Base-by-base conservation (phyloP, 2,329 filamentous ascomycete genomes). In the Pestalotiopsis sp. region DNA sequence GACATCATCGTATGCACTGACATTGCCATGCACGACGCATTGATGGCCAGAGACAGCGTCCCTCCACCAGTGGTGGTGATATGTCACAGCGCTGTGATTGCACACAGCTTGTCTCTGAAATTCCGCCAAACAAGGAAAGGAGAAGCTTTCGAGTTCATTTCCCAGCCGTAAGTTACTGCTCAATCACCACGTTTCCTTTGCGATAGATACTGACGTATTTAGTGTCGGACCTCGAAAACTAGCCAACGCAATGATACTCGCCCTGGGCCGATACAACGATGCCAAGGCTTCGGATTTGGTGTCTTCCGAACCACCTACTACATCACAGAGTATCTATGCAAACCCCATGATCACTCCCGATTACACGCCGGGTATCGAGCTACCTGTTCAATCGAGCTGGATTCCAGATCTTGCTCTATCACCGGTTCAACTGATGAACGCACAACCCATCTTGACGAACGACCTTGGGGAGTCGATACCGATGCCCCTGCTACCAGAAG, bases 161-260 rank as follows among this genome's bases (percentile, higher is more conserved):
- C 80, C 1, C 80, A 81, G 63, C 81, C 81, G 77, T 80, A 67
- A 73, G 80, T 75, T n/a, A 4, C 17, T 3, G 17, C 4, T n/a
- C 45, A 5, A 14, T 9, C 9, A 31, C 11, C 61, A 6, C 27
- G 27, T 17, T 4, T 4, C 39, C 27, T 4, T 25, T 9, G 6
- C 1, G 49, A 7, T 13, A 36, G 2, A 1, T n/a, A 11, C 7
- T 45, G 3, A 2, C 14, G 39, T 66, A 17, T 27, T 27, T 39
- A 81, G 79, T 3, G 71, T 79, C 4, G 80, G 80, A 0, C 79
- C 80, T 5, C 78, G 79, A 23, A 82, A 81, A 68, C 72, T 82
- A 0, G 79, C 79, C 20, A 78, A 78, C 23, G 73, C 78, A 2
- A 73, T 82, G 61, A 39, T 64, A 41, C 20, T 64, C 12, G 61